These are phyloP conservation scores for Candida dubliniensis DNA, from an alignment of 1,139 yeast genomes.

Conservation along the genomic window DNA sequence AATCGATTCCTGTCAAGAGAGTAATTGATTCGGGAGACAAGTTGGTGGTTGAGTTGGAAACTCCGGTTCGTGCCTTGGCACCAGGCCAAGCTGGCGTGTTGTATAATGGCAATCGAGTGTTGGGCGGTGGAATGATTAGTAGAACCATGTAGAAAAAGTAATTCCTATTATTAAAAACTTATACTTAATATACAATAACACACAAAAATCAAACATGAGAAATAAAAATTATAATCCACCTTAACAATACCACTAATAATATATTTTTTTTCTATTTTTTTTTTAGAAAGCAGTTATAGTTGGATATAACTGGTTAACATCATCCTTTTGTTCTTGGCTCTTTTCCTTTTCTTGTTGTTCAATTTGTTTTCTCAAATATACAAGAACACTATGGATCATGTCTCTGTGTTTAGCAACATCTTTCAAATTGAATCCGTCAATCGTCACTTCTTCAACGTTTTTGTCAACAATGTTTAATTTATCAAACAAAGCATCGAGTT, in stretches of 20 bases:
- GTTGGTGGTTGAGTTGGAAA: slow-evolving; percentile 37
- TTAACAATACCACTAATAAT: slow-evolving; percentile 1
- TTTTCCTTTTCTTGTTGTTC: slow-evolving; percentile 14
- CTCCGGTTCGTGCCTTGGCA: slow-evolving; percentile 68
- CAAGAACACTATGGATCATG: slow-evolving; percentile 34
- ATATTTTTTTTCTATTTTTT: not conserved
- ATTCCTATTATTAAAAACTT: too few relatives aligned
- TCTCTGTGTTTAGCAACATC: slow-evolving; percentile 40
- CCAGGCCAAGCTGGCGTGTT: slow-evolving; percentile 86
- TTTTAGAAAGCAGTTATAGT: slow-evolving; percentile 42
- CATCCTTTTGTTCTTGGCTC: slow-evolving; percentile 6
- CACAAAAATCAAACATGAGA: not conserved
- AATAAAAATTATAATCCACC: not conserved
- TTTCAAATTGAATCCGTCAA: slow-evolving; percentile 23
- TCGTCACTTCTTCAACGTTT: slow-evolving; percentile 8
- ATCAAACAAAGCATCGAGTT: slow-evolving; percentile 16
- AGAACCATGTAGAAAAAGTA: slow-evolving; percentile 5
- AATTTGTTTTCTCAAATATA: slow-evolving; percentile 23
- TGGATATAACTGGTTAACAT: slow-evolving; percentile 34
- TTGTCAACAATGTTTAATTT: slow-evolving; percentile 12
- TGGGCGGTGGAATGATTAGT: slow-evolving; percentile 70
- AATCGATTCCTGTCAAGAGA: slow-evolving; percentile 37
- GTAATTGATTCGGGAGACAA: slow-evolving; percentile 16
- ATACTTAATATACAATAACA: too few relatives aligned
- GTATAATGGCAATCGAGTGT: slow-evolving; percentile 62